A percentile compares a stretch with the other conserved stretches of the same genome.
These are phyloP conservation scores for Cymbidium sinense DNA, from an alignment of 106 monocot genomes.

Conservation along the genomic window DNA sequence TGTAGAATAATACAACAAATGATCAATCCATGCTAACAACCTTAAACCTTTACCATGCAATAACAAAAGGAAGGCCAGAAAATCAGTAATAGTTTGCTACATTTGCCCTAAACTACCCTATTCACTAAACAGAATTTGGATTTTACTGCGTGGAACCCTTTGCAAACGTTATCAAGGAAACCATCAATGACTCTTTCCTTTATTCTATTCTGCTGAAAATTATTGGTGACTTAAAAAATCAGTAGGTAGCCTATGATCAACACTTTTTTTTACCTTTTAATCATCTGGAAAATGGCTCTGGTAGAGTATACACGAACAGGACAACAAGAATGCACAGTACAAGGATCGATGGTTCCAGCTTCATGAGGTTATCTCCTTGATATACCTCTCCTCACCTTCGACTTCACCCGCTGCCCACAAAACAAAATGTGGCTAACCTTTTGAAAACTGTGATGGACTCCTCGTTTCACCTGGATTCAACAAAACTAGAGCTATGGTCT, in stretches of 20 bases:
- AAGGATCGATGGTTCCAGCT: background rate
- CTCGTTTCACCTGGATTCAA: constrained; percentile 33
- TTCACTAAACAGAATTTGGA: background rate
- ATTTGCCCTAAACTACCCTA: background rate
- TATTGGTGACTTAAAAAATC: background rate
- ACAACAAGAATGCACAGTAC: background rate
- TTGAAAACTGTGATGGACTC: constrained; percentile 16
- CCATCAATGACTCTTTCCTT: background rate
- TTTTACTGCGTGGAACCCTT: background rate
- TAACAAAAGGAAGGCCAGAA: background rate
- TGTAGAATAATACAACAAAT: background rate
- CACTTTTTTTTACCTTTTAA: background rate
- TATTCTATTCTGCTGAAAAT: background rate
- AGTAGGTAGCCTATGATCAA: background rate
- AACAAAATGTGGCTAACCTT: constrained; percentile 21
- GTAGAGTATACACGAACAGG: background rate
- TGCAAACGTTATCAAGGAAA: background rate
- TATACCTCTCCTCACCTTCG: constrained; percentile 19
- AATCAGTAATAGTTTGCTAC: background rate
- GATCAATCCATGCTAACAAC: background rate
- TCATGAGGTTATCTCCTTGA: constrained; percentile 3
- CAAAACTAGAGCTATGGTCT: background rate
- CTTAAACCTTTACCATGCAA: background rate
- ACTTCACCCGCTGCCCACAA: constrained; percentile 30
- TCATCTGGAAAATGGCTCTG: background rate